phyloP scores from a whole-genome alignment of 1,284 basidiomycete species.

The Spongispora temasekensis region DNA sequence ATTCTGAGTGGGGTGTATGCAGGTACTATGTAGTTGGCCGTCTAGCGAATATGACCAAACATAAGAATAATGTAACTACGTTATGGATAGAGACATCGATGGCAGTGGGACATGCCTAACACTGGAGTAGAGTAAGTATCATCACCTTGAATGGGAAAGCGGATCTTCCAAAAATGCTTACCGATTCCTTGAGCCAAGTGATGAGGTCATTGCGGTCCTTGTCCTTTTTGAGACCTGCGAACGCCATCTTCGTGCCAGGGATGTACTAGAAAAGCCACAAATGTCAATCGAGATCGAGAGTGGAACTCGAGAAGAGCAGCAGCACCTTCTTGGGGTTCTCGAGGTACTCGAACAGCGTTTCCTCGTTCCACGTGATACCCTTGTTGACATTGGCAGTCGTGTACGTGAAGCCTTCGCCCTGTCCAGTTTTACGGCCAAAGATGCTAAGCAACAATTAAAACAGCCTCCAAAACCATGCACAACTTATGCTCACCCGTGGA shows the following conservation, averaged over 20 bases:
- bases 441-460: conserved; percentile 41
- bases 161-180: conserved; percentile 35
- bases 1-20: conserved; percentile 35
- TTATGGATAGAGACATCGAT: conserved; percentile 9
- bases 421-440: conserved; percentile 90
- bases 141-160: neutral
- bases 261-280: conserved; percentile 66
- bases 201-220: conserved; percentile 94
- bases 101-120: conserved; percentile 23
- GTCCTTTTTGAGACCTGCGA: conserved; percentile 96
- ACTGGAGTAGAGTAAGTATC: neutral
- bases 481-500: conserved; percentile 70
- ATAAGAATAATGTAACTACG: conserved; percentile 22
- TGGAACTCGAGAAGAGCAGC: conserved; percentile 13
- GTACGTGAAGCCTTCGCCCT: conserved; percentile 87
- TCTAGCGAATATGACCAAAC: conserved; percentile 37
- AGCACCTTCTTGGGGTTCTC: conserved; percentile 96
- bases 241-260: conserved; percentile 97
- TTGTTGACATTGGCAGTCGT: conserved; percentile 97
- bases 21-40: conserved; percentile 25
- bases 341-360: conserved; percentile 93
- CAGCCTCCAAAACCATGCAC: neutral
- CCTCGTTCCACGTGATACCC: conserved; percentile 82
- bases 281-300: neutral
- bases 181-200: conserved; percentile 73